Base-by-base conservation (phyloP, 768 basidiomycete species). In the Xerocomellus chrysenteron region DNA sequence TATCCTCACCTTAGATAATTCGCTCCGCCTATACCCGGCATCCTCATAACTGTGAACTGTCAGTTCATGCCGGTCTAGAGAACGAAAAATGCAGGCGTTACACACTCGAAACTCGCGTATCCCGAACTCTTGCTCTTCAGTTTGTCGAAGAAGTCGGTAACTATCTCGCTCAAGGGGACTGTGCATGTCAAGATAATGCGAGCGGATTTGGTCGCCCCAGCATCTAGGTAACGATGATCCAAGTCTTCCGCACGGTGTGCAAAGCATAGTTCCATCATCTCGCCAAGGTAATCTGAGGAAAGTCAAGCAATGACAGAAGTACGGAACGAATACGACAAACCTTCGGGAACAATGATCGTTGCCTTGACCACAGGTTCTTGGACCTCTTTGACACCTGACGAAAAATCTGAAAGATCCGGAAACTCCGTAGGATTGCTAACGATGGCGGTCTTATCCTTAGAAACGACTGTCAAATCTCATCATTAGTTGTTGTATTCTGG, bases 351-450 rank as follows among this genome's bases (percentile, higher is more conserved):
- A 60, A 98, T 92, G 66, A 99, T 95, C 1, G 90, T 90, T 11
- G 95, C 94, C 60, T 88, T 90, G 42, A 98, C 94, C 52, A 94
- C 82, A 0, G 97, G 97, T 70, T 98, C 97, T 64, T 92, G 90
- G 14, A 98, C 80, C 61, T 88, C 84, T 60, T 79, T 81, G 21
- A 95, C 85, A 56, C 80, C 82, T 35, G 77, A 69, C 19, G 80
- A 71, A 30, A 72, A 65, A 57, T 95, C 90, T 17, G 79, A 74
- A 16, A 82, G 78, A 51, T 98, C 95, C 1, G 97, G 97, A 68
- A 99, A 99, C 60, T 97, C 91, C 1, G 90, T 92, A 17, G 97
- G 96, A 70, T 97, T 98, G 71, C 94, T 94, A 66, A 99, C 79
- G 44, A 81, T 73, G 24, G 79, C 77, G 16, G 73, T 79, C 48